A percentile compares a stretch with the other conserved stretches of the same genome.
Conservation (phyloP, 148 eudicot genomes). For the Fagopyrum homotropicum region DNA sequence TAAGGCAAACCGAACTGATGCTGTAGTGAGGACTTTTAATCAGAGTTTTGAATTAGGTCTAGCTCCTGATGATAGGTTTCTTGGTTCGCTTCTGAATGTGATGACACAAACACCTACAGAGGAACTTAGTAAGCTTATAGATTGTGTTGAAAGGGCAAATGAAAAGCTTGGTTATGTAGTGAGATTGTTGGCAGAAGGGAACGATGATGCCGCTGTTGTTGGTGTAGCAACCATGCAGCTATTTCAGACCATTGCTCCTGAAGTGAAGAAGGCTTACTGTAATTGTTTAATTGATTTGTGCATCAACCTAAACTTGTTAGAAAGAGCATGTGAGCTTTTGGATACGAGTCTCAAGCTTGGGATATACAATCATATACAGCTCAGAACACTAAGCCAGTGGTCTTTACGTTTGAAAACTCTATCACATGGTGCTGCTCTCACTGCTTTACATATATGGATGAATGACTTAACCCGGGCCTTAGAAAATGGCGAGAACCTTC, state of each 20-base stretch:
- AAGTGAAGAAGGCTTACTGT: conserved; percentile 54
- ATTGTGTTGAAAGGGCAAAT: conserved; percentile 58
- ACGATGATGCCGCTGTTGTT: conserved; percentile 30
- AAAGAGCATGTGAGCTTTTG: conserved; percentile 73
- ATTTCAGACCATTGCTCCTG: conserved; percentile 33
- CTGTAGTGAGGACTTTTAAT: conserved; percentile 60
- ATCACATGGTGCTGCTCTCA: conserved; percentile 82
- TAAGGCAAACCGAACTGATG: conserved; percentile 66
- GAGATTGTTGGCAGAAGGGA: conserved; percentile 35
- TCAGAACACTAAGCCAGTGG: conserved; percentile 57
- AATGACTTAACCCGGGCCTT: conserved; percentile 62
- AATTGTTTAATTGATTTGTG: conserved; percentile 83
- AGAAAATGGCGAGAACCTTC: conserved; percentile 71
- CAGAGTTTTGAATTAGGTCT: conserved; percentile 47
- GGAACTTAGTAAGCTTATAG: conserved; percentile 46
- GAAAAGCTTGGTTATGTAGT: conserved; percentile 57
- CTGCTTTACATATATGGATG: conserved; percentile 83
- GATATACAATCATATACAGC: conserved; percentile 57
- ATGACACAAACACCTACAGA: conserved; percentile 59
- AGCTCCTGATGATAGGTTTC: conserved; percentile 69
- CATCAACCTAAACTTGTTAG: conserved; percentile 54
- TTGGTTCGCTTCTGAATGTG: conserved; percentile 77
- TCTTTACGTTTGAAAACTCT: conserved; percentile 78
- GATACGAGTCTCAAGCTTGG: conserved; percentile 46
- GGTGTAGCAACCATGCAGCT: conserved; percentile 43